Conservation (phyloP, 208 protist genomes). For the Leishmania lainsoni region DNA sequence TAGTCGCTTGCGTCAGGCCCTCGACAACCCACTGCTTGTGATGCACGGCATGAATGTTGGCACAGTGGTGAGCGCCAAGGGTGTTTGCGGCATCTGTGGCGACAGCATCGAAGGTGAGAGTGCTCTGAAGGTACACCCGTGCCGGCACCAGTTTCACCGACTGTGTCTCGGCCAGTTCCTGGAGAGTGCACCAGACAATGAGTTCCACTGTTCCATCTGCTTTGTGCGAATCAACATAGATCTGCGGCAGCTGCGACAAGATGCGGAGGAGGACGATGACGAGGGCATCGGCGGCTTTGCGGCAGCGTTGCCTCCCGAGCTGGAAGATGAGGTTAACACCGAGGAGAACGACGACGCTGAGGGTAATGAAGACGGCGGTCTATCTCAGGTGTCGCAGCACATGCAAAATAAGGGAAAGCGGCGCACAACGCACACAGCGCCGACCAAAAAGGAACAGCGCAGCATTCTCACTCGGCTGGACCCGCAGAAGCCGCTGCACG, state of each 20-base stretch:
- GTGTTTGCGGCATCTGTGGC: slow-evolving; percentile 84
- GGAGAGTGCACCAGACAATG: slow-evolving; percentile 75
- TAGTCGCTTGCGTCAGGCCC: slow-evolving; percentile 89
- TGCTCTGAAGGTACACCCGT: slow-evolving; percentile 67
- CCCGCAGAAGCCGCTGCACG: slow-evolving; percentile 72
- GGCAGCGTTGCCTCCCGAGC: slow-evolving; percentile 75
- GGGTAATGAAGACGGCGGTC: slow-evolving; percentile 6
- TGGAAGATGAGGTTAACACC: slow-evolving; percentile 52
- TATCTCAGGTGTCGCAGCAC: slow-evolving; percentile 10
- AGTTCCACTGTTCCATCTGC: slow-evolving; percentile 86
- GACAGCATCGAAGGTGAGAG: slow-evolving; percentile 66
- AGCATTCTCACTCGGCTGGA: slow-evolving; percentile 80
- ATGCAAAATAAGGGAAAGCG: slow-evolving; percentile 4
- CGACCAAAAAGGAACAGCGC: slow-evolving; percentile 44
- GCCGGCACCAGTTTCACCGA: slow-evolving; percentile 84
- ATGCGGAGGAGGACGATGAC: slow-evolving; percentile 67
- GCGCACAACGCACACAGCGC: not conserved
- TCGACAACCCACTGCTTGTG: slow-evolving; percentile 91
- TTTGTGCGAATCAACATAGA: slow-evolving; percentile 89
- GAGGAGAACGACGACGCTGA: no score
- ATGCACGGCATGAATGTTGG: slow-evolving; percentile 76
- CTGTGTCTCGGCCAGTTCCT: slow-evolving; percentile 87
- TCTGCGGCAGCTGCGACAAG: slow-evolving; percentile 68
- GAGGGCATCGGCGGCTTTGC: slow-evolving; percentile 32
- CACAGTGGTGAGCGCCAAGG: slow-evolving; percentile 58